Evolutionary conservation across 2,329 filamentous ascomycete species (phyloP).

Genomic region (Nemania abortiva): DNA sequence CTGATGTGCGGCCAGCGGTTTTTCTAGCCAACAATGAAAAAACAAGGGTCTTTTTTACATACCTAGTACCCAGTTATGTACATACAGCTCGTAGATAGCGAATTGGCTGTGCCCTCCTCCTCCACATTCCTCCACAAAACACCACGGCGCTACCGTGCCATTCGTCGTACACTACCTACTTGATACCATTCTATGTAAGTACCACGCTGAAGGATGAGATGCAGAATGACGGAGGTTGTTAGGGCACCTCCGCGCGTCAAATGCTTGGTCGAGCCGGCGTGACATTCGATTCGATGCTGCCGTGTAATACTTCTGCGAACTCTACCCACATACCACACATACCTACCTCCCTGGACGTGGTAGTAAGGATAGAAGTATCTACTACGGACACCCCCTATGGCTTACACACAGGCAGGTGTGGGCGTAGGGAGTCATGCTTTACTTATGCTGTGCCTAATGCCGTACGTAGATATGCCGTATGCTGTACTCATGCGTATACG

Average conservation of each 20-base stretch:
- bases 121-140: slow-evolving; percentile 33
- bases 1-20: background rate
- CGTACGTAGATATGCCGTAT: no score
- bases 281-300: slow-evolving; percentile 8
- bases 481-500: no score
- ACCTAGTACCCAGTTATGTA: no score
- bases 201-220: slow-evolving; percentile 2
- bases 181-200: slow-evolving; percentile 1
- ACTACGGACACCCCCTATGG: no score
- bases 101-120: slow-evolving; percentile 33
- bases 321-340: background rate
- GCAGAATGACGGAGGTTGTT: slow-evolving; percentile 31
- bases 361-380: no score
- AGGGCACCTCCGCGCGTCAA: slow-evolving; percentile 16
- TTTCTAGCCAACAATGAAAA: background rate
- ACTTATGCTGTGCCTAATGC: no score
- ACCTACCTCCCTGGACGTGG: no score
- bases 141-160: slow-evolving; percentile 16
- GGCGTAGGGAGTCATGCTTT: no score
- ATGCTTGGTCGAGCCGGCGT: slow-evolving; percentile 7
- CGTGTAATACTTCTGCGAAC: slow-evolving; percentile 7
- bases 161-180: background rate
- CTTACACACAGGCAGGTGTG: no score
- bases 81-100: slow-evolving; percentile 6
- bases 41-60: no score